Conservation (phyloP, 768 basidiomycete species). For the Phlebiopsis gigantea region DNA sequence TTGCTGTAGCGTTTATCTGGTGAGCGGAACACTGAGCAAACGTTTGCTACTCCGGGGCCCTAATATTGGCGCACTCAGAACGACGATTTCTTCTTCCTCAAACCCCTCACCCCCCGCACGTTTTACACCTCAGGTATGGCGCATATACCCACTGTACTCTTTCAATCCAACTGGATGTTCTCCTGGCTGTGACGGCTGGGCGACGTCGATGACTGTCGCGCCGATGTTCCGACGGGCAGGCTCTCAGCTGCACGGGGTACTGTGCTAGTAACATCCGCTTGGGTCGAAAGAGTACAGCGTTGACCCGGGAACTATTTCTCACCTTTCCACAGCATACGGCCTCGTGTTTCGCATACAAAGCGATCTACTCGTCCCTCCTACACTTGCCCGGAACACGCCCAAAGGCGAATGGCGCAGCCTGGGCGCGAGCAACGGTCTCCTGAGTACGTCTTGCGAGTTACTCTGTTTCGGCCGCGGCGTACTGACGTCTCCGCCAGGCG, state of each 20-base stretch:
- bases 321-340: conserved; percentile 24
- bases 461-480: neutral
- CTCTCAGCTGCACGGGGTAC: no score
- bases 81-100: conserved; percentile 36
- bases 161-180: no score
- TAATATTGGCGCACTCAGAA: conserved; percentile 23
- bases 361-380: conserved; percentile 26
- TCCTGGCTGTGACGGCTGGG: no score
- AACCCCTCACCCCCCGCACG: conserved; percentile 23
- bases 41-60: no score
- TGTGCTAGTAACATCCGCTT: no score
- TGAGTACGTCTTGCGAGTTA: conserved; percentile 24
- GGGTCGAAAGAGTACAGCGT: no score
- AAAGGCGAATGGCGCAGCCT: conserved; percentile 36
- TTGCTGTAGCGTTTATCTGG: conserved; percentile 2
- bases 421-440: conserved; percentile 27
- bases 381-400: conserved; percentile 15
- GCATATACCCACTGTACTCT: no score
- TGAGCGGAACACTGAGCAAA: neutral
- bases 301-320: neutral
- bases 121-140: conserved; percentile 30
- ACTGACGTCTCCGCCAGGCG: conserved; percentile 13
- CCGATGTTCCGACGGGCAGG: no score
- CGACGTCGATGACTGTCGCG: no score
- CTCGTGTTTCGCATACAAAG: conserved; percentile 33